Evolutionary conservation across 2,329 filamentous ascomycete species (phyloP).

Genomic region (Penicillium sp.): DNA sequence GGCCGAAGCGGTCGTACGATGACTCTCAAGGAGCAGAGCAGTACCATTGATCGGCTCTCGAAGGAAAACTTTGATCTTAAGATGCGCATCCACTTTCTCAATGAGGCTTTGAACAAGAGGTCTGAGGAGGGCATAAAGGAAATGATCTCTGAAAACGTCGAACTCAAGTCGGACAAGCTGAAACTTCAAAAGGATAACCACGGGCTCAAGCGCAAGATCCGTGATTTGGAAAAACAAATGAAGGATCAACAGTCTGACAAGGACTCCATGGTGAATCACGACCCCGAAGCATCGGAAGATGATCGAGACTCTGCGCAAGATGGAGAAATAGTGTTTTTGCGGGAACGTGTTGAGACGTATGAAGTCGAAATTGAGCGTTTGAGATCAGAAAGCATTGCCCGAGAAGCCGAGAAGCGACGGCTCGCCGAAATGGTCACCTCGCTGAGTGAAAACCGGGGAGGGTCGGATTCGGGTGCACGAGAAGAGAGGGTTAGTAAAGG

Average conservation of each 20-base stretch:
- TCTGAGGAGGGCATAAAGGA: constrained; percentile 97
- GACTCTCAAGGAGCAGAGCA: constrained; percentile 95
- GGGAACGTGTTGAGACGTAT: constrained; percentile 82
- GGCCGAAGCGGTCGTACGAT: constrained; percentile 65
- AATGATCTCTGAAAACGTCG: constrained; percentile 96
- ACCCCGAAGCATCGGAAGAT: constrained; percentile 43
- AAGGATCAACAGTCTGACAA: constrained; percentile 53
- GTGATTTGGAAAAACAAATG: constrained; percentile 80
- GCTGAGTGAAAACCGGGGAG: constrained; percentile 54
- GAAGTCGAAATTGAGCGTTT: constrained; percentile 80
- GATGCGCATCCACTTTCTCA: constrained; percentile 95
- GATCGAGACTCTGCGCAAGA: constrained; percentile 59
- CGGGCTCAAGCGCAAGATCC: constrained; percentile 72
- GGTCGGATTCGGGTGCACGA: constrained; percentile 50
- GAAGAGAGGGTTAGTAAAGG: constrained; percentile 45
- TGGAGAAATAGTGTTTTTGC: constrained; percentile 79
- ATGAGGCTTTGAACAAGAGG: constrained; percentile 85
- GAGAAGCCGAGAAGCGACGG: constrained; percentile 81
- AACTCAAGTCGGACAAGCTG: constrained; percentile 85
- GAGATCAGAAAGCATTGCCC: constrained; percentile 70
- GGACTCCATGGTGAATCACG: constrained; percentile 45
- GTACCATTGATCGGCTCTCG: constrained; percentile 89
- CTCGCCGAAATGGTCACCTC: constrained; percentile 77
- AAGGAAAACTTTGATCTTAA: constrained; percentile 99
- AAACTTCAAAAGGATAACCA: constrained; percentile 91